A percentile compares a stretch with the other conserved stretches of the same genome.
Conservation (phyloP, 148 eudicot genomes). For the Silene latifolia region DNA sequence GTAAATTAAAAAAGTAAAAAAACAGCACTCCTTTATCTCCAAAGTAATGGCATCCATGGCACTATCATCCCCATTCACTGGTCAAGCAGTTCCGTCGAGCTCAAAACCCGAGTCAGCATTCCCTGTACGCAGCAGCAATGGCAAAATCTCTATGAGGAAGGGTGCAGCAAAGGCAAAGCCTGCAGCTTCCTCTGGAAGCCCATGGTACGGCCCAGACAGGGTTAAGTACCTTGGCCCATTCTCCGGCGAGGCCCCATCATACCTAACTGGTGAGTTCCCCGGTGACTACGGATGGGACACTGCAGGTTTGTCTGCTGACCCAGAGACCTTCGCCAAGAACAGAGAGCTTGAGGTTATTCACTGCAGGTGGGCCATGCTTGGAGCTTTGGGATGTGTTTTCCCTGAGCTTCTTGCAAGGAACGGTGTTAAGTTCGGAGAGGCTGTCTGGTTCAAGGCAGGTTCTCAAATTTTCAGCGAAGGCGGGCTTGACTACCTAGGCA, state of each 20-base stretch:
- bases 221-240: slow-evolving; percentile 23
- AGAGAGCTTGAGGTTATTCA: slow-evolving; percentile 20
- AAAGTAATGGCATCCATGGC: slow-evolving; percentile 16
- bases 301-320: slow-evolving; percentile 19
- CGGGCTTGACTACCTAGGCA: slow-evolving; percentile 18
- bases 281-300: slow-evolving; percentile 21
- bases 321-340: slow-evolving; percentile 19
- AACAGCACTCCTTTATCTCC: background rate
- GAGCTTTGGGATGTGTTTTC: slow-evolving; percentile 20
- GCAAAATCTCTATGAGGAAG: slow-evolving; percentile 17
- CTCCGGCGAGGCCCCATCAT: slow-evolving; percentile 20
- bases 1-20: background rate
- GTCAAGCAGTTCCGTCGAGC: slow-evolving; percentile 15
- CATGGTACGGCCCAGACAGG: slow-evolving; percentile 21
- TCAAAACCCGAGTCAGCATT: slow-evolving; percentile 1
- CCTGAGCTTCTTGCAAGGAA: slow-evolving; percentile 22
- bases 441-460: slow-evolving; percentile 24
- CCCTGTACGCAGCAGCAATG: slow-evolving; percentile 1
- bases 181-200: slow-evolving; percentile 14
- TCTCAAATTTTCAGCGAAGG: slow-evolving; percentile 17
- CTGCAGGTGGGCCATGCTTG: slow-evolving; percentile 21
- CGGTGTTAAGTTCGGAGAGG: slow-evolving; percentile 23
- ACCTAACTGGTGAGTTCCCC: slow-evolving; percentile 18
- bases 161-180: slow-evolving; percentile 9
- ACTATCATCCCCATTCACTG: slow-evolving; percentile 15